Evolutionary conservation across 2,329 filamentous ascomycete genomes (phyloP).

Genomic region (Atkinsonella texensis): DNA sequence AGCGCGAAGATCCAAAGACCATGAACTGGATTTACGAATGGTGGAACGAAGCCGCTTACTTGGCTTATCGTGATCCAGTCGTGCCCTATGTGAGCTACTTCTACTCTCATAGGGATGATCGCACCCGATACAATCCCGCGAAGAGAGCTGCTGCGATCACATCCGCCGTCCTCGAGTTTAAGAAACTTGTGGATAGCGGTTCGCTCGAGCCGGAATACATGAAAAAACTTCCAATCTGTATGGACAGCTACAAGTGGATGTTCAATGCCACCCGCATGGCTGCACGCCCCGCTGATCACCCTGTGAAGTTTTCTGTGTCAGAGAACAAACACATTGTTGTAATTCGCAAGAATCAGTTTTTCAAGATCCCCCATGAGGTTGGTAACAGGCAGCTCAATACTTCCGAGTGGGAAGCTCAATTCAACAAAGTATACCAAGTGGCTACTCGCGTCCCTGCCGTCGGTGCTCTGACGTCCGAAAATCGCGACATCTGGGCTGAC

Average conservation of each 20-base stretch:
- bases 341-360: conserved; percentile 94
- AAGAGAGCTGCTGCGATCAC: conserved; percentile 89
- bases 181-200: conserved; percentile 74
- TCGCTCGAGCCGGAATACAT: conserved; percentile 95
- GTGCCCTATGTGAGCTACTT: conserved; percentile 99
- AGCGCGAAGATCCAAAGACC: conserved; percentile 63
- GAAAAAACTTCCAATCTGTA: conserved; percentile 93
- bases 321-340: conserved; percentile 81
- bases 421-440: conserved; percentile 69
- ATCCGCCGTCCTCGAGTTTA: conserved; percentile 81
- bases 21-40: conserved; percentile 96
- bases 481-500: conserved; percentile 87
- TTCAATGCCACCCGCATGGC: conserved; percentile 89
- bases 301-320: conserved; percentile 63
- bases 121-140: conserved; percentile 71
- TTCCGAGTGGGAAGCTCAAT: conserved; percentile 81
- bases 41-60: conserved; percentile 95
- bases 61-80: conserved; percentile 86
- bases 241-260: conserved; percentile 99
- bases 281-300: conserved; percentile 68
- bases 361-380: conserved; percentile 76
- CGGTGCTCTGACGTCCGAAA: conserved; percentile 78
- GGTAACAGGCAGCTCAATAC: conserved; percentile 78
- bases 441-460: conserved; percentile 62
- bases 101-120: conserved; percentile 94